Evolutionary conservation across 129 eudicot genomes (phyloP).

Genomic region (Deinandra increscens): DNA sequence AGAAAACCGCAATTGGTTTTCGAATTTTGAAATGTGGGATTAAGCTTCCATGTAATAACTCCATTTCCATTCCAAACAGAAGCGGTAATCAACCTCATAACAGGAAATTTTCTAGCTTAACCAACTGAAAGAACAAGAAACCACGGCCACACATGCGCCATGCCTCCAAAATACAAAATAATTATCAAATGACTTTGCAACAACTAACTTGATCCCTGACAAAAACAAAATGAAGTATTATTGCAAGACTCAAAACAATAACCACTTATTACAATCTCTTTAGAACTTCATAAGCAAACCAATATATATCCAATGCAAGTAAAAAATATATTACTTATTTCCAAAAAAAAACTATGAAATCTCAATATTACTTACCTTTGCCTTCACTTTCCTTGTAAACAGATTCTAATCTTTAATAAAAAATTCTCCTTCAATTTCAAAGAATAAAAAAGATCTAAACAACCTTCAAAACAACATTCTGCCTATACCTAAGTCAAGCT

Average conservation of each 20-base stretch:
- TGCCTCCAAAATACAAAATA: constrained; percentile 22
- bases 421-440: too few relatives aligned
- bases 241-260: constrained; percentile 10
- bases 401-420: too few relatives aligned
- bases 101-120: constrained; percentile 11
- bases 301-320: background rate
- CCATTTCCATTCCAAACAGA: constrained; percentile 28
- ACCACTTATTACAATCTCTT: background rate
- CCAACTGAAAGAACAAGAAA: constrained; percentile 14
- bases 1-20: constrained; percentile 19
- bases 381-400: too few relatives aligned
- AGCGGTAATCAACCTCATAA: constrained; percentile 23
- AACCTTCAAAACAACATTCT: background rate
- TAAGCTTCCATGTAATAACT: constrained; percentile 28
- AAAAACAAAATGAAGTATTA: background rate
- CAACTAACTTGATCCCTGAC: constrained; percentile 12
- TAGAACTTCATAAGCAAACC: background rate
- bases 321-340: too few relatives aligned
- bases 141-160: constrained; percentile 17
- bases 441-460: background rate
- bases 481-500: background rate
- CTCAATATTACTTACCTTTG: too few relatives aligned
- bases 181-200: constrained; percentile 11
- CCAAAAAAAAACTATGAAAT: too few relatives aligned
- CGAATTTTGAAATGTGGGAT: constrained; percentile 23